Conservation (phyloP, 1,284 basidiomycete species). For the Leucoagaricus sp. region DNA sequence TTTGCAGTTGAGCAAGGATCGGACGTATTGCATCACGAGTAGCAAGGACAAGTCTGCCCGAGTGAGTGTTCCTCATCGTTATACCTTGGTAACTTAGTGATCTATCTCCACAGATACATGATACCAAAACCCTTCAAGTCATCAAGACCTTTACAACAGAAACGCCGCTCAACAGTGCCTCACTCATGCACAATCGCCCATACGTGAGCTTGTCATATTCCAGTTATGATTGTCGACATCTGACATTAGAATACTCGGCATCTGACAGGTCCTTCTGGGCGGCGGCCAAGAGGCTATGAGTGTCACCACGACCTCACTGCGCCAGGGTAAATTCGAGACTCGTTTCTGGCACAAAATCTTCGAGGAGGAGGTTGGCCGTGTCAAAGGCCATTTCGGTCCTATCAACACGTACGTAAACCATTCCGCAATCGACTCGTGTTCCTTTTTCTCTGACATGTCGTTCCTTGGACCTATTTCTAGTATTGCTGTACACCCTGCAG, state of each 20-base stretch:
- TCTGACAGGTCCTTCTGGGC: conserved; percentile 77
- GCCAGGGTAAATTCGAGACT: conserved; percentile 98
- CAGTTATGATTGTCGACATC: neutral
- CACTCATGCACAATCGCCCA: conserved; percentile 82
- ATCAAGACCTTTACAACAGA: conserved; percentile 95
- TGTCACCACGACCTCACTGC: conserved; percentile 91
- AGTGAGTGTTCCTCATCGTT: conserved; percentile 46
- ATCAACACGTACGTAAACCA: conserved; percentile 83
- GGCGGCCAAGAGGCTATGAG: conserved; percentile 99
- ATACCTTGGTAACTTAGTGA: neutral
- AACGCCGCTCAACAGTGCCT: conserved; percentile 95
- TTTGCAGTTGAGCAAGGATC: conserved; percentile 88
- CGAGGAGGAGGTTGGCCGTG: conserved; percentile 96
- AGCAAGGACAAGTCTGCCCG: conserved; percentile 97
- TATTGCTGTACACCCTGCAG: conserved; percentile 90
- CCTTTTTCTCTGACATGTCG: conserved; percentile 1
- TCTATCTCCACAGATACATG: conserved; percentile 68
- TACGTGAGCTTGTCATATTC: conserved; percentile 54
- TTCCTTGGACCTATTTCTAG: conserved; percentile 35
- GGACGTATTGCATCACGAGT: conserved; percentile 94
- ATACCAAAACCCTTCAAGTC: conserved; percentile 85
- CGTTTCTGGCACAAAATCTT: conserved; percentile 99
- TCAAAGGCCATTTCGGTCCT: conserved; percentile 97
- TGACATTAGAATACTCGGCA: conserved; percentile 4
- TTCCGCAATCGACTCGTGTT: neutral